Percentiles rank a stretch among this genome's conserved stretches.
These are phyloP conservation scores for Candida gorgasii DNA, from an alignment of 805 yeast genomes.

Conservation along the genomic window DNA sequence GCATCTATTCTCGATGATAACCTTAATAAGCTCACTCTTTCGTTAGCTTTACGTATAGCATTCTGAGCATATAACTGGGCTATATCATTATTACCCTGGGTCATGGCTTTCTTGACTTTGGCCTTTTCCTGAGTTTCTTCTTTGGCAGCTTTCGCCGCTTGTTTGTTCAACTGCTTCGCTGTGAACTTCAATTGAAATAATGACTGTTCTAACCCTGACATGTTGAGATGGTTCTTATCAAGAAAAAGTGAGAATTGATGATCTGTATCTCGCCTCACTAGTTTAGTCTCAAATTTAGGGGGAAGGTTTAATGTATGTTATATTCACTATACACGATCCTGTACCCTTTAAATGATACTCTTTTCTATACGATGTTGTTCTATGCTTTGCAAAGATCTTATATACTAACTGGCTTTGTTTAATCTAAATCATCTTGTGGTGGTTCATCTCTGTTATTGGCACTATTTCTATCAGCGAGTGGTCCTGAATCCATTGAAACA, in stretches of 20 bases:
- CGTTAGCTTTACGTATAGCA: slow-evolving; percentile 90
- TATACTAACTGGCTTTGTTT: no score
- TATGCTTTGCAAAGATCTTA: no score
- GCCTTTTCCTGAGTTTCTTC: slow-evolving; percentile 87
- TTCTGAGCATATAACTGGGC: slow-evolving; percentile 94
- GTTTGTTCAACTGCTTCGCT: slow-evolving; percentile 87
- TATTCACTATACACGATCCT: neutral
- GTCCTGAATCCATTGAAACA: neutral
- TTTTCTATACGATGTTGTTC: no score
- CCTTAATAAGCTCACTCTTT: slow-evolving; percentile 75
- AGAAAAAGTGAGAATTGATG: neutral
- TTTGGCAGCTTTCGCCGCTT: slow-evolving; percentile 86
- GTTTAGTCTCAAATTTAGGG: no score
- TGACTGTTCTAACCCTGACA: slow-evolving; percentile 51
- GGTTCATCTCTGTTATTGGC: neutral
- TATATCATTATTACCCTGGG: slow-evolving; percentile 85
- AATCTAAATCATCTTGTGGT: slow-evolving; percentile 10
- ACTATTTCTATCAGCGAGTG: neutral
- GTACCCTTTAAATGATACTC: no score
- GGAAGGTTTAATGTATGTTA: neutral
- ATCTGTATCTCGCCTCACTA: no score
- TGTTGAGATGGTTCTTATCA: slow-evolving; percentile 12
- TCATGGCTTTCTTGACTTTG: slow-evolving; percentile 84
- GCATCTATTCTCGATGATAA: slow-evolving; percentile 92
- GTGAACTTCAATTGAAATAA: slow-evolving; percentile 78